Evolutionary conservation across 345 rosid genomes (phyloP).

Genomic region (Angophora floribunda): DNA sequence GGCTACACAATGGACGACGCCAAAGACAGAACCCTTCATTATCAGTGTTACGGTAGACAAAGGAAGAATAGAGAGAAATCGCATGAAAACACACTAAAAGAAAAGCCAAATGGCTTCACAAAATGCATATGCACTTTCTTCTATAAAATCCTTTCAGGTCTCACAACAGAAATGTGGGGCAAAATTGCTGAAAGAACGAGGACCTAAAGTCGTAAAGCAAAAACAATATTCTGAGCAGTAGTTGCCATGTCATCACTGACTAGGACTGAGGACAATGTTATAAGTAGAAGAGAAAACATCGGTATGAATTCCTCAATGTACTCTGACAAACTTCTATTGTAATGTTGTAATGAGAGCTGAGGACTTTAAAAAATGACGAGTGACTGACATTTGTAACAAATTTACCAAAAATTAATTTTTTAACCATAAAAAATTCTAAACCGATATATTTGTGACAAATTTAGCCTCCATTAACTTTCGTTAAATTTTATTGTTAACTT

Average conservation of each 20-base stretch:
- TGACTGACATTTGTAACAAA: too few relatives aligned
- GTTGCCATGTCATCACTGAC: background rate
- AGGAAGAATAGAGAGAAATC: background rate
- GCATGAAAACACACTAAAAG: background rate
- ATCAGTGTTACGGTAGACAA: background rate
- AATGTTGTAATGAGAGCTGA: background rate
- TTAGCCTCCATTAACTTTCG: too few relatives aligned
- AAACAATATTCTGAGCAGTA: background rate
- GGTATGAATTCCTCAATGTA: background rate
- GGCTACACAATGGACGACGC: conserved; percentile 77
- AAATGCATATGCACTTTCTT: background rate
- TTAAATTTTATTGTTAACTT: too few relatives aligned
- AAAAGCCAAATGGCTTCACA: background rate
- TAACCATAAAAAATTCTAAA: too few relatives aligned
- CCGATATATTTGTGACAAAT: too few relatives aligned
- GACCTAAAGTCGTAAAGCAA: background rate
- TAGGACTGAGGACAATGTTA: background rate
- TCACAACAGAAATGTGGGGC: background rate
- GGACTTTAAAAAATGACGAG: background rate
- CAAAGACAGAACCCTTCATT: background rate
- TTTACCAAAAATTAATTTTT: too few relatives aligned
- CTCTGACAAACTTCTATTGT: background rate
- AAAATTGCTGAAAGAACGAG: background rate
- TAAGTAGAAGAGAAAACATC: background rate
- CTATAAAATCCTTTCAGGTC: background rate